Percentiles rank a stretch among this genome's conserved stretches.
Evolutionary conservation across 805 yeast species (phyloP).

Genomic region (Citeromyces nyonsensis): DNA sequence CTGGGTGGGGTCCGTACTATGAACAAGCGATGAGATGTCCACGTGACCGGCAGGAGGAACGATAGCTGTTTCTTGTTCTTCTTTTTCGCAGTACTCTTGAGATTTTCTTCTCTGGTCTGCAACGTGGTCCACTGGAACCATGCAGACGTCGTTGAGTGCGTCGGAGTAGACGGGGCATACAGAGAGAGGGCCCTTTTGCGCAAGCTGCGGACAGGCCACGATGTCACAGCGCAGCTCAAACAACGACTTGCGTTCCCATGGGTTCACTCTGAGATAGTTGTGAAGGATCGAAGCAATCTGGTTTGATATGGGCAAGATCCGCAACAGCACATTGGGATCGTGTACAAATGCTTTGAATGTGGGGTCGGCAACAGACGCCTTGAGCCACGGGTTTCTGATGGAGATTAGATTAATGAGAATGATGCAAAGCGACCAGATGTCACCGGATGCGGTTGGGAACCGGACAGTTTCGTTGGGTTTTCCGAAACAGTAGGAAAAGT

Average conservation of each 20-base stretch:
- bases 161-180: not conserved
- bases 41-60: no score
- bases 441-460: conserved; percentile 62
- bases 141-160: conserved; percentile 10
- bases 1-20: no score
- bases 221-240: conserved; percentile 22
- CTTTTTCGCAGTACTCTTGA: no score
- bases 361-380: conserved; percentile 51
- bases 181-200: conserved; percentile 18
- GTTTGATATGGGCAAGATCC: conserved; percentile 59
- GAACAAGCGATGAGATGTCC: no score
- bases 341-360: conserved; percentile 51
- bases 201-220: conserved; percentile 11
- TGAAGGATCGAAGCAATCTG: conserved; percentile 40
- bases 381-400: conserved; percentile 83
- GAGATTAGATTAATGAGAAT: conserved; percentile 69
- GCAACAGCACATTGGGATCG: conserved; percentile 36
- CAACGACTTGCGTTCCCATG: conserved; percentile 28
- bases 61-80: no score
- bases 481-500: conserved; percentile 21
- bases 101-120: no score
- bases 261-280: conserved; percentile 26
- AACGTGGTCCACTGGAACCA: conserved; percentile 17
- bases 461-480: conserved; percentile 13
- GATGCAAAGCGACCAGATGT: conserved; percentile 78